Evolutionary conservation across 495 filamentous ascomycete genomes (phyloP), one percentile per base, ranked within the genome.

Genomic region (Penicillium tannophilum): DNA sequence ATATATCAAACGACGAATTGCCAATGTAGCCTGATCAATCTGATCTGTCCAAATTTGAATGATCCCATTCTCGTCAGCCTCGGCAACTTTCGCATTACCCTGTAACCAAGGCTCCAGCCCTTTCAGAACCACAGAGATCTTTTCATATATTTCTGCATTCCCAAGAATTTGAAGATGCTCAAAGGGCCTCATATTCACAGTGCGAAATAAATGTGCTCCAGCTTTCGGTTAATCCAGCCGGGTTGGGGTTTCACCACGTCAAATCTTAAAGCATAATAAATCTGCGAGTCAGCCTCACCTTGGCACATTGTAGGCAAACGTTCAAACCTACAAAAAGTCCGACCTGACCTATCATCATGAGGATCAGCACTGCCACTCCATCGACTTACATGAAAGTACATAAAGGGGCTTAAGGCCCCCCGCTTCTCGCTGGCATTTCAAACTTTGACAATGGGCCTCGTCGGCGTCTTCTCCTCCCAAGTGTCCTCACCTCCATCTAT

Each of bases 11-110:
- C 46, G 26, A 8, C 46, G 46, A 19, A 49, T 30, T 26, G 24
- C 26, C 26, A 31, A 33, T 30, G 46, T 49, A 28, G 46, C 46
- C n/a, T 49, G 46, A 31, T 49, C 46, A 49, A 49, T 49, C 7
- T 49, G 46, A 49, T 19, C 26, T 31, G 46, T 49, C 46, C 46
- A 49, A 6, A 49, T 49, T 3, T 28, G 46, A 10, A 49, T 31
- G 30, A 49, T 49, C 2, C 46, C 46, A 49, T 49, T 49, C 46
- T 49, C 46, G n/a, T 49, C 46, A 4, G 26, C 46, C 19, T 49
- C 46, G 2, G 24, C 26, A 24, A 16, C 46, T 49, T 49, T 49
- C 4, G 46, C 46, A 49, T 49, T 49, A 1, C 46, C 46, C 9
- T 49, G 46, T 10, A 49, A 17, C 46, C 46, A 49, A 33, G 46